phyloP scores from a whole-genome alignment of 1,139 yeast genomes.

The Candida neerlandica region DNA sequence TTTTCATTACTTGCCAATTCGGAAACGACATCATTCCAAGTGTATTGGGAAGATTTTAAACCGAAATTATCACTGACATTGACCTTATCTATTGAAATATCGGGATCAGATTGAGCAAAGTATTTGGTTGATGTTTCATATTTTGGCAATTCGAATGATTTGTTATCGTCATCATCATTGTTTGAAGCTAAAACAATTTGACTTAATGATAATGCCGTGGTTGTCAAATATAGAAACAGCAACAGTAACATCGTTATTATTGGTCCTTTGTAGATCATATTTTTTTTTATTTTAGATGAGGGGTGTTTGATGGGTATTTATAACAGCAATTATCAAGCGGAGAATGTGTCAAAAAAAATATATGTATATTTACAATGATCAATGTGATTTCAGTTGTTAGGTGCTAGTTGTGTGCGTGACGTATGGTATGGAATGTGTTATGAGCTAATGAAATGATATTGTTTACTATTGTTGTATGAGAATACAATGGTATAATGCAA shows the following conservation, averaged over 20 bases:
- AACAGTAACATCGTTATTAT: background rate
- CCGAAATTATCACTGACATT: conserved; percentile 24
- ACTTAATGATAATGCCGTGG: conserved; percentile 4
- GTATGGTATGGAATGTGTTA: too few relatives aligned
- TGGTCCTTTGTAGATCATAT: background rate
- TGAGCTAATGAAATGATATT: too few relatives aligned
- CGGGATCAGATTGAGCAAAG: conserved; percentile 25
- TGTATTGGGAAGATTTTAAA: conserved; percentile 15
- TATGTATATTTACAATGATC: too few relatives aligned
- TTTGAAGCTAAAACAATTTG: conserved; percentile 10
- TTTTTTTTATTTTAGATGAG: background rate
- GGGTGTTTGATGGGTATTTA: background rate
- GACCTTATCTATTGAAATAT: conserved; percentile 14
- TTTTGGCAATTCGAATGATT: conserved; percentile 11
- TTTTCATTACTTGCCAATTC: conserved; percentile 21
- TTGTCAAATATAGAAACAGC: conserved; percentile 1
- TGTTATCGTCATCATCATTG: background rate
- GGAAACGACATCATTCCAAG: conserved; percentile 21
- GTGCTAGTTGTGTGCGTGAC: too few relatives aligned
- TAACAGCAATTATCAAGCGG: too few relatives aligned
- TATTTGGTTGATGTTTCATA: conserved; percentile 17
- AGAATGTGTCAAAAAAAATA: too few relatives aligned
- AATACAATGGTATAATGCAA: too few relatives aligned
- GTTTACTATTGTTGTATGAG: too few relatives aligned
- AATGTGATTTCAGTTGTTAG: too few relatives aligned